phyloP scores from a whole-genome alignment of 108 stramenopile genomes.

The Skeletonema grethae region DNA sequence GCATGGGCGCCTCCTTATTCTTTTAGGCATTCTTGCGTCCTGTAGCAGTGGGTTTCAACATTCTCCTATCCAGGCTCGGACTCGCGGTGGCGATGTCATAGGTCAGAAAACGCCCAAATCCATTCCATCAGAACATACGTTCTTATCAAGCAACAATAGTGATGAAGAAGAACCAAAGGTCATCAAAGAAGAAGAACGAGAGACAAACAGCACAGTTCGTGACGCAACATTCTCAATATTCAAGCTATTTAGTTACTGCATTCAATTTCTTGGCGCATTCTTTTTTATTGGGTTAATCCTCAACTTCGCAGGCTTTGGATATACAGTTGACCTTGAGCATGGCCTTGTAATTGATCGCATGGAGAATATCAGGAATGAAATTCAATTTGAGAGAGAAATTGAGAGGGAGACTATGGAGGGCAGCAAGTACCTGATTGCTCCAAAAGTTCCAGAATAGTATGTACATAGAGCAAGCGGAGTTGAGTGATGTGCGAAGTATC shows the following conservation, averaged over 20 bases:
- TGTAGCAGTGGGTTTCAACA: background rate
- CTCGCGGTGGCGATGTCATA: background rate
- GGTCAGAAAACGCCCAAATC: background rate
- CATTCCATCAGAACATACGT: background rate
- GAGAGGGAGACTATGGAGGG: constrained; percentile 27
- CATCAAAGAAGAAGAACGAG: background rate
- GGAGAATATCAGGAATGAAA: constrained; percentile 32
- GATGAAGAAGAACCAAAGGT: constrained; percentile 1
- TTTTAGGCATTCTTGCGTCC: background rate
- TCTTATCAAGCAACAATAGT: background rate
- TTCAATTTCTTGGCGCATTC: constrained; percentile 28
- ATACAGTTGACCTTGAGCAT: constrained; percentile 22
- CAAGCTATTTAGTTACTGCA: constrained; percentile 31
- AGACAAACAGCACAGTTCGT: constrained; percentile 2
- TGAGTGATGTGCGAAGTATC: too few relatives aligned
- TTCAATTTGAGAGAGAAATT: constrained; percentile 41
- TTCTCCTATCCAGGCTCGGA: background rate
- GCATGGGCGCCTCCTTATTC: background rate
- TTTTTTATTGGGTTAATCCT: constrained; percentile 21
- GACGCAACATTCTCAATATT: constrained; percentile 18
- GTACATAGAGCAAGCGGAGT: too few relatives aligned
- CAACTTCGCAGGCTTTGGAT: constrained; percentile 28
- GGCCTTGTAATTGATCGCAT: constrained; percentile 28
- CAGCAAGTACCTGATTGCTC: constrained; percentile 2
- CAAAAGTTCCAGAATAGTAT: constrained; percentile 7